A percentile compares a stretch with the other conserved stretches of the same genome.
Evolutionary conservation across 1,284 basidiomycete genomes (phyloP).

Genomic region (Flammula alnicola): DNA sequence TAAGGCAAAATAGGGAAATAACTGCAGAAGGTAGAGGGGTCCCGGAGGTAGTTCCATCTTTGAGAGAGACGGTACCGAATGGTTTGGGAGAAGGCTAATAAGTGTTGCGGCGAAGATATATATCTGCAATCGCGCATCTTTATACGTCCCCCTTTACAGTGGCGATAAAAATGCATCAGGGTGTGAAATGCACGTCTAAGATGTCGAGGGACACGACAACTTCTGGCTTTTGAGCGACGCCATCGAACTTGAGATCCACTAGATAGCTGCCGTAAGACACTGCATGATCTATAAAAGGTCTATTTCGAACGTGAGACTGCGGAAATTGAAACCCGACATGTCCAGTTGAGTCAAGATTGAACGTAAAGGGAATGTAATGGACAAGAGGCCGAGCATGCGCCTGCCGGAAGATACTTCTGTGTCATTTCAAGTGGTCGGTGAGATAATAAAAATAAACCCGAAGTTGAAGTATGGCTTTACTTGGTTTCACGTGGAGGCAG

Average conservation of each 20-base stretch:
- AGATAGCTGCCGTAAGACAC: too few relatives aligned
- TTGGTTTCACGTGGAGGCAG: slow-evolving; percentile 6
- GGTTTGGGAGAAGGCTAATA: background rate
- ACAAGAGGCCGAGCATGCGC: too few relatives aligned
- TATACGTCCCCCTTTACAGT: background rate
- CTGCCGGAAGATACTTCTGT: background rate
- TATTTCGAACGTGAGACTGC: background rate
- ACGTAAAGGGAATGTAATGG: background rate
- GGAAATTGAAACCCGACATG: background rate
- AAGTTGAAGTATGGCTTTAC: slow-evolving; percentile 1
- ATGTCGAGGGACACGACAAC: background rate
- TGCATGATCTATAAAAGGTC: slow-evolving; percentile 5
- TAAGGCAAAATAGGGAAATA: slow-evolving; percentile 16
- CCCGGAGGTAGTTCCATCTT: slow-evolving; percentile 34
- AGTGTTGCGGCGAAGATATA: background rate
- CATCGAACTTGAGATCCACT: too few relatives aligned
- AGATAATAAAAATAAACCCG: slow-evolving; percentile 5
- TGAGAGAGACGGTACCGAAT: slow-evolving; percentile 15
- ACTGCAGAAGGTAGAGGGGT: slow-evolving; percentile 17
- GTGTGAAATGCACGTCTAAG: background rate
- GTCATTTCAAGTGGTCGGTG: background rate
- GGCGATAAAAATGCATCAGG: background rate
- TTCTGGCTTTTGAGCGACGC: background rate
- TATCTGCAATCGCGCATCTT: background rate
- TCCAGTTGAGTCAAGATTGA: slow-evolving; percentile 5